Conservation (phyloP, 129 eudicot species). For the Calendula officinalis region DNA sequence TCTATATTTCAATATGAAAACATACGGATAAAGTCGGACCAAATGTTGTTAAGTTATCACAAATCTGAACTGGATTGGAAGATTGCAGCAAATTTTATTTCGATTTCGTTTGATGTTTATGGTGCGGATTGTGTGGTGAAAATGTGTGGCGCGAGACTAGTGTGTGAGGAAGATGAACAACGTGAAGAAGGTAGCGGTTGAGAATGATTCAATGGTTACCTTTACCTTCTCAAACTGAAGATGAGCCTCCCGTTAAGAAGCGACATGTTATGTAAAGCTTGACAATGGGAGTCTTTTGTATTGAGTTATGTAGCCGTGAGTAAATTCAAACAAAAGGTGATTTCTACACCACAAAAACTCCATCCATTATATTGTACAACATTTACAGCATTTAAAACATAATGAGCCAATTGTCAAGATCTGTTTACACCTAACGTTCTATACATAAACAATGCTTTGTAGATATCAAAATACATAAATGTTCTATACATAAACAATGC, state of each 20-base stretch:
- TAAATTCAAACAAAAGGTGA: too few relatives aligned
- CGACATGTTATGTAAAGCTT: neutral
- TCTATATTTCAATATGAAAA: constrained; percentile 29
- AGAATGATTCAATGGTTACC: constrained; percentile 37
- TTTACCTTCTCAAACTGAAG: constrained; percentile 13
- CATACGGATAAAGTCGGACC: constrained; percentile 34
- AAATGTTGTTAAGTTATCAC: constrained; percentile 27
- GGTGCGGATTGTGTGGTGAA: constrained; percentile 37
- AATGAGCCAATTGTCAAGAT: too few relatives aligned
- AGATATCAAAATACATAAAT: too few relatives aligned
- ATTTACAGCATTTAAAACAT: too few relatives aligned
- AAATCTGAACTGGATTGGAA: constrained; percentile 29
- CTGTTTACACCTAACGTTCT: too few relatives aligned
- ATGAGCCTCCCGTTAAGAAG: constrained; percentile 4
- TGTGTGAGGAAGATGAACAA: constrained; percentile 32
- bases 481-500: too few relatives aligned
- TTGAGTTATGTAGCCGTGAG: too few relatives aligned
- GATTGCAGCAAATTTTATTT: constrained; percentile 14
- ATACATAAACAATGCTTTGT: too few relatives aligned
- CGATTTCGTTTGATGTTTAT: constrained; percentile 28
- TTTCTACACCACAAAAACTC: too few relatives aligned
- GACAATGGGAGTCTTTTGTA: too few relatives aligned
- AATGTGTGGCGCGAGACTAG: constrained; percentile 35
- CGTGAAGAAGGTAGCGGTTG: constrained; percentile 22
- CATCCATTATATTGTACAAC: too few relatives aligned